phyloP scores from a whole-genome alignment of 2,329 filamentous ascomycete genomes.

The Gyromitra esculenta region DNA sequence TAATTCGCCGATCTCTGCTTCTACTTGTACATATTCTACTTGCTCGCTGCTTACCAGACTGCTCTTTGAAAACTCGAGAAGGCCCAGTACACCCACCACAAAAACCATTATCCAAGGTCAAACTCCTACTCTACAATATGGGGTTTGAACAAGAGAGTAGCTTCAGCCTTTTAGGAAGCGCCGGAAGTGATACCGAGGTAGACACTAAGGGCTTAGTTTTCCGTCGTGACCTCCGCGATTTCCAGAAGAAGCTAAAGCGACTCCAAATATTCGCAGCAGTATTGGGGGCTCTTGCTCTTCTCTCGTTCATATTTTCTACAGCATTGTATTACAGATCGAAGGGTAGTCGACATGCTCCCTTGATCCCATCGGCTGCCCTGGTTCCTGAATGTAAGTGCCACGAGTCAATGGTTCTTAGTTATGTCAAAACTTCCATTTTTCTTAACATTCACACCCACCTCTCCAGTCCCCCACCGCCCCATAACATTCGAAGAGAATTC shows the following conservation, averaged over 20 bases:
- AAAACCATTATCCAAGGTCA: background rate
- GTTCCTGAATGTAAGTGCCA: background rate
- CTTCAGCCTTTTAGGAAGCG: background rate
- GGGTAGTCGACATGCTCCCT: background rate
- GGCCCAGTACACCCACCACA: background rate
- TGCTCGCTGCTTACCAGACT: background rate
- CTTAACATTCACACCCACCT: background rate
- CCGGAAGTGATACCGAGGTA: background rate
- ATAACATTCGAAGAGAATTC: slow-evolving; percentile 5
- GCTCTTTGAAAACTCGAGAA: background rate
- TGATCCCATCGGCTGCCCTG: background rate
- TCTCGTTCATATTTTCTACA: slow-evolving; percentile 1
- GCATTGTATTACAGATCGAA: background rate
- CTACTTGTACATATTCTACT: background rate
- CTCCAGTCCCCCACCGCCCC: background rate
- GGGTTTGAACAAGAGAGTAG: background rate
- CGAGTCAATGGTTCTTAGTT: background rate
- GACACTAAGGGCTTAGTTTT: background rate
- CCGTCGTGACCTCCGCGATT: background rate
- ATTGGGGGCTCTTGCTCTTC: background rate
- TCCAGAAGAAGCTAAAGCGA: background rate
- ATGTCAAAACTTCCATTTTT: background rate
- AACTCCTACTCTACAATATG: background rate
- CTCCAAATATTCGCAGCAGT: background rate
- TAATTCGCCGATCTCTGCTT: background rate